Conservation (phyloP, 805 yeast genomes). For the Barnettozyma sucrosica region DNA sequence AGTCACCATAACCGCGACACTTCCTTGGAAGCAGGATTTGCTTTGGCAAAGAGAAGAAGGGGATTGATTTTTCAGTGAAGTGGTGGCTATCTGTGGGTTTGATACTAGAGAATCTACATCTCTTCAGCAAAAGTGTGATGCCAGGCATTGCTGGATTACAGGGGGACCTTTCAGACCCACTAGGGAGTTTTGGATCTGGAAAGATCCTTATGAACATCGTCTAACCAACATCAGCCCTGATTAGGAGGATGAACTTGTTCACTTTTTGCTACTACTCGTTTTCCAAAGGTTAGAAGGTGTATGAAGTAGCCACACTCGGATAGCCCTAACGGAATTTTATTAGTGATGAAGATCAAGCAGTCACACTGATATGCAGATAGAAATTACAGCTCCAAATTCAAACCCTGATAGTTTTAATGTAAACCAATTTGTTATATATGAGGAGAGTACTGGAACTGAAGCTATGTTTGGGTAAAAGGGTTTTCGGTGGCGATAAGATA, state of each 20-base stretch:
- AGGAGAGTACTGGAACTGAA: too few species aligned
- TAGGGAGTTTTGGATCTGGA: constrained; percentile 41
- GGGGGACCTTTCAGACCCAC: constrained; percentile 48
- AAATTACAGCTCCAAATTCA: too few species aligned
- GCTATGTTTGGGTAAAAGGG: too few species aligned
- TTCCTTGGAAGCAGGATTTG: constrained; percentile 28
- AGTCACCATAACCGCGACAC: constrained; percentile 40
- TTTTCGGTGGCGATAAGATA: neutral
- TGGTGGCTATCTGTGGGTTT: constrained; percentile 31
- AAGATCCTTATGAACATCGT: constrained; percentile 42
- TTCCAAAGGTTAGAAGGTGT: too few species aligned
- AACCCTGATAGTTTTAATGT: too few species aligned
- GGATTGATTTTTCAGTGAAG: constrained; percentile 15
- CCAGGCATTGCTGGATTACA: constrained; percentile 44
- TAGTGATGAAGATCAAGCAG: too few species aligned
- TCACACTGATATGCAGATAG: too few species aligned
- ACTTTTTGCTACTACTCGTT: constrained; percentile 27
- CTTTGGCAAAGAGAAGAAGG: constrained; percentile 8
- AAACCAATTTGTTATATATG: too few species aligned
- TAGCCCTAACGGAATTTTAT: too few species aligned
- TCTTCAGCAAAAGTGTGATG: constrained; percentile 42
- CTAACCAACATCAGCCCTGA: constrained; percentile 32
- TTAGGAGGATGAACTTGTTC: constrained; percentile 31
- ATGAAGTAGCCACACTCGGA: too few species aligned
- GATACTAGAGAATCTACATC: constrained; percentile 44